Base-by-base conservation (phyloP, 352 stramenopile genomes). In the Phytophthora sojae region DNA sequence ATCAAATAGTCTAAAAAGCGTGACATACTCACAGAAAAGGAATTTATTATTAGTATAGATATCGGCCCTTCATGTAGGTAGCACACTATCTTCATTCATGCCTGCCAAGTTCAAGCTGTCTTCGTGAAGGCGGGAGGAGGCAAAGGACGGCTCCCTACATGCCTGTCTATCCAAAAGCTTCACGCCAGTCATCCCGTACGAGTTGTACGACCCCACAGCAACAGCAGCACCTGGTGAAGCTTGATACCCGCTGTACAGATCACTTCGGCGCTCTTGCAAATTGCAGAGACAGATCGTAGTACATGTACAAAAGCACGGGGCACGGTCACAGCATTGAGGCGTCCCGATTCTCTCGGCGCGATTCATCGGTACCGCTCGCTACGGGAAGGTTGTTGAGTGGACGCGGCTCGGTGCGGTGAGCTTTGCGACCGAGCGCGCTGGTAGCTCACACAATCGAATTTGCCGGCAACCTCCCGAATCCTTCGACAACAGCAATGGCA, bases 211-310 rank as follows among this genome's bases (percentile, higher is more conserved):
- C 37, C 14, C 37, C 11, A 45, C 37, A 45, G 37, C 15, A n/a
- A 15, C 14, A 17, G 9, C 14, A n/a, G 37, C 37, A 17, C 12
- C 6, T 35, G 37, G n/a, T 15, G 12, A 45, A 45, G 11, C 37
- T 45, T n/a, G 37, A 45, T 45, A 45, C 37, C 37, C 37, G 37
- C 37, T 45, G 12, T 45, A 42, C 62, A 61, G 42, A 69, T 69
- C 62, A 52, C 30, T n/a, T 57, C 5, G 26, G 17, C 30, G 62
- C 44, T 69, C 53, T 62, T 45, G 54, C 53, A 63, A 63, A 63
- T 69, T 69, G 62, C 62, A 60, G 21, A 21, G 32, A 59, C 50
- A 67, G 42, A 60, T 61, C 60, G n/a, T 2, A 32, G 14, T 23
- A n/a, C 9, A 53, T 44, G 14, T 23, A n/a, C 9, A 53, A 62